These are phyloP conservation scores for Trichoderma semiorbis DNA, from an alignment of 2,329 filamentous ascomycete genomes.

Conservation along the genomic window DNA sequence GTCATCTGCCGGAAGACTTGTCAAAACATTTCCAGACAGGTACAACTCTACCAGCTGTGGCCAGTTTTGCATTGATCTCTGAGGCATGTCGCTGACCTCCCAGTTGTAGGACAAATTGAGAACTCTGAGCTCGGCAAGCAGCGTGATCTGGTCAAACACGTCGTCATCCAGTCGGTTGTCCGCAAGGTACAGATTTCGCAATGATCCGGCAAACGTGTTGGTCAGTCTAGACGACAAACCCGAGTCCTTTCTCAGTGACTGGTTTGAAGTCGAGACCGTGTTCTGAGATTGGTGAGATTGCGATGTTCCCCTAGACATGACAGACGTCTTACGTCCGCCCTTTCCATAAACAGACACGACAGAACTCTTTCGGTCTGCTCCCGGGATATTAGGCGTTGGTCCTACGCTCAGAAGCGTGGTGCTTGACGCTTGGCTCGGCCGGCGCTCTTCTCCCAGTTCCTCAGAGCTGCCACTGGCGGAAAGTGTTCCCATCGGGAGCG, in stretches of 20 bases:
- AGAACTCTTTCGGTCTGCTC: conserved; percentile 71
- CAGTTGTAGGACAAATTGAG: conserved; percentile 95
- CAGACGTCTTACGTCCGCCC: conserved; percentile 79
- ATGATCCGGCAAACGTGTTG: conserved; percentile 82
- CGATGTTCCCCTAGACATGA: conserved; percentile 61
- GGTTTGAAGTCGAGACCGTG: conserved; percentile 48
- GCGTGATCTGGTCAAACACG: conserved; percentile 84
- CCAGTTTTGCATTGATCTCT: conserved; percentile 84
- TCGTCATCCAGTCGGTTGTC: conserved; percentile 95
- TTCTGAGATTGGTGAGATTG: conserved; percentile 40
- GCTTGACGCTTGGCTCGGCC: conserved; percentile 81
- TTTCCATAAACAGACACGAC: conserved; percentile 77
- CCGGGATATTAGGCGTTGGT: conserved; percentile 62
- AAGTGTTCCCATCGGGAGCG: conserved; percentile 40
- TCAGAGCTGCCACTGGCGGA: conserved; percentile 70
- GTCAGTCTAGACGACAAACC: conserved; percentile 74
- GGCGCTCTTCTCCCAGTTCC: conserved; percentile 65
- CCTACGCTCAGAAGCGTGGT: conserved; percentile 68
- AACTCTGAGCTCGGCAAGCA: conserved; percentile 78
- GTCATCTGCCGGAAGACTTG: conserved; percentile 87
- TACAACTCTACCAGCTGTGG: conserved; percentile 88
- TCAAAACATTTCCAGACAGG: conserved; percentile 90
- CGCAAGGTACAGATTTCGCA: conserved; percentile 81
- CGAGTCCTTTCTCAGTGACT: conserved; percentile 77
- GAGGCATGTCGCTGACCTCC: conserved; percentile 80